Evolutionary conservation across 2,329 filamentous ascomycete genomes (phyloP).

Genomic region (Periconia sp.): DNA sequence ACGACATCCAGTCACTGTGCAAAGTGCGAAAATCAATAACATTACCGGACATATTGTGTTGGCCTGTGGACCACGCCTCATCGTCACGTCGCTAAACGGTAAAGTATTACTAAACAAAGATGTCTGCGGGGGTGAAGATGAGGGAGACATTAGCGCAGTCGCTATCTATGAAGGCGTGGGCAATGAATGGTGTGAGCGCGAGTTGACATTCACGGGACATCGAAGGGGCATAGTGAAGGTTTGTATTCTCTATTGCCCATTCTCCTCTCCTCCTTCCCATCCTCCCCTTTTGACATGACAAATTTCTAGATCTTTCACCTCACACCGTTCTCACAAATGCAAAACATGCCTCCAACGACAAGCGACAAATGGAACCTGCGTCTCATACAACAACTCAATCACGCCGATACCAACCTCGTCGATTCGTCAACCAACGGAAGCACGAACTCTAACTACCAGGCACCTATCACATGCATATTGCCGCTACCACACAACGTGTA

Average conservation of each 20-base stretch:
- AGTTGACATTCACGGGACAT: constrained; percentile 88
- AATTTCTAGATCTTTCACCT: constrained; percentile 57
- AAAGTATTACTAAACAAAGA: constrained; percentile 79
- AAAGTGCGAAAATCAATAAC: constrained; percentile 86
- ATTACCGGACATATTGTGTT: constrained; percentile 87
- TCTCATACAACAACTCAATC: constrained; percentile 78
- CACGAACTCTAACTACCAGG: constrained; percentile 52
- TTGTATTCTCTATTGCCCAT: constrained; percentile 12
- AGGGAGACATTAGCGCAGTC: constrained; percentile 72
- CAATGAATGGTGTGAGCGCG: constrained; percentile 88
- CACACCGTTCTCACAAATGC: constrained; percentile 47
- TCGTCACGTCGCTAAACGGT: constrained; percentile 87
- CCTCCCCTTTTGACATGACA: constrained; percentile 1
- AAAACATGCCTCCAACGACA: constrained; percentile 44
- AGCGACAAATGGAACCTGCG: constrained; percentile 72
- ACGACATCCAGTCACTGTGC: constrained; percentile 38
- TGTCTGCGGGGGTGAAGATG: constrained; percentile 70
- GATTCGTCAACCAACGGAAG: constrained; percentile 39
- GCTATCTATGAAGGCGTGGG: constrained; percentile 90
- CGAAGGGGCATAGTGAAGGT: constrained; percentile 78
- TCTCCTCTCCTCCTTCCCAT: background rate
- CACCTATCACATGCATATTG: constrained; percentile 81
- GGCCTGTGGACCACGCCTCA: constrained; percentile 72
- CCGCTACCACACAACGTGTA: constrained; percentile 84
- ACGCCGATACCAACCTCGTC: constrained; percentile 69